These are phyloP conservation scores for Chamaecyparis obtusa DNA, from an alignment of 75 land plant species.

Conservation along the genomic window DNA sequence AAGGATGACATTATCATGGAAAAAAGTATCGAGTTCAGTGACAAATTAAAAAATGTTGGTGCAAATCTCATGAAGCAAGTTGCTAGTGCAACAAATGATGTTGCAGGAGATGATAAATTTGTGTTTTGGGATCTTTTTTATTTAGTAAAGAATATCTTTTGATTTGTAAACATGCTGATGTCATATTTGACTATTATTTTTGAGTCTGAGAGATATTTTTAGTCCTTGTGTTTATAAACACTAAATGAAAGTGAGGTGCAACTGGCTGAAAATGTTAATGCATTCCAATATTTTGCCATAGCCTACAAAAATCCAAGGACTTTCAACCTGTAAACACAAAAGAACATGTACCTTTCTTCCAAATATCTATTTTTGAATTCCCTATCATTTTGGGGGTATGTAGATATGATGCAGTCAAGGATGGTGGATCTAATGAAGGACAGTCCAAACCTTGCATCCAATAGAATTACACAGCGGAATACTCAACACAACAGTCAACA, in stretches of 20 bases:
- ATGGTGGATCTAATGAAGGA: too few relatives aligned
- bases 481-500: too few relatives aligned
- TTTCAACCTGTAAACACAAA: neutral
- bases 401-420: too few relatives aligned
- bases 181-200: neutral
- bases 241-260: neutral
- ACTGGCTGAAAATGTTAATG: neutral
- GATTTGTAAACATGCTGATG: neutral
- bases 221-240: neutral
- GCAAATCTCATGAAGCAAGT: conserved; percentile 87
- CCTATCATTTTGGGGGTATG: neutral
- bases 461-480: too few relatives aligned
- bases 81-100: conserved; percentile 96
- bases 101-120: conserved; percentile 78
- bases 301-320: neutral
- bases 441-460: too few relatives aligned
- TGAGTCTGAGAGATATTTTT: neutral
- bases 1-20: conserved; percentile 94
- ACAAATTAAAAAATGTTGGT: conserved; percentile 76
- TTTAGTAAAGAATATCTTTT: neutral
- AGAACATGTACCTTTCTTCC: neutral
- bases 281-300: neutral
- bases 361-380: neutral
- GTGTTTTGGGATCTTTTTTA: neutral
- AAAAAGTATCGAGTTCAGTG: conserved; percentile 82